A percentile compares a stretch with the other conserved stretches of the same genome.
Conservation (phyloP, 2,329 filamentous ascomycete species). For the Xylariales sp. region DNA sequence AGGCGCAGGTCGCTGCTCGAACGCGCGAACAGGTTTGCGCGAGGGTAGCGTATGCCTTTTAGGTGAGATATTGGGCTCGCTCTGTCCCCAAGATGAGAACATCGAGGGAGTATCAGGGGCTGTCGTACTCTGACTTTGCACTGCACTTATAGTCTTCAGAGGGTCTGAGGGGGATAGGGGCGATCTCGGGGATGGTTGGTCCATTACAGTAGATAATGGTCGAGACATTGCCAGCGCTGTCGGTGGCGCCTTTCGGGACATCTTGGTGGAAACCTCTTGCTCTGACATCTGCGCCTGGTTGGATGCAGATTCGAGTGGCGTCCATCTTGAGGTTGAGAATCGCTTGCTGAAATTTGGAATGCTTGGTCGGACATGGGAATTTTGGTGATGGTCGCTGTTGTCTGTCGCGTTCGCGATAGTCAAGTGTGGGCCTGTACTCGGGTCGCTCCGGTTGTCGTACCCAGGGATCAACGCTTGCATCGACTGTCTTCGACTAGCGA, state of each 20-base stretch:
- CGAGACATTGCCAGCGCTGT: constrained; percentile 43
- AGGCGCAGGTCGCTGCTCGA: too few species aligned
- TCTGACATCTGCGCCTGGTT: constrained; percentile 21
- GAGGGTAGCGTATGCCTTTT: constrained; percentile 4
- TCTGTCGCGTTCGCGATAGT: constrained; percentile 13
- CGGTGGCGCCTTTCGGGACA: constrained; percentile 35
- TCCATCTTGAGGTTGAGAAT: constrained; percentile 35
- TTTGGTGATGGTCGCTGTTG: constrained; percentile 23
- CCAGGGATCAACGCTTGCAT: constrained; percentile 42
- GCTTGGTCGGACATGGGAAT: constrained; percentile 16
- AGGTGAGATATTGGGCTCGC: not conserved
- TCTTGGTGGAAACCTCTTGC: constrained; percentile 20
- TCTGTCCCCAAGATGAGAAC: constrained; percentile 8
- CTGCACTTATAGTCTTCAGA: not conserved
- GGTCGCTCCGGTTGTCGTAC: constrained; percentile 33
- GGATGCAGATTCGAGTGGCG: constrained; percentile 12
- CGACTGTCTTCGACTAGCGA: constrained; percentile 46
- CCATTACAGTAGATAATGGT: constrained; percentile 50
- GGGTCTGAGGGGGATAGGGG: constrained; percentile 17
- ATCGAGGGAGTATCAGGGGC: constrained; percentile 5
- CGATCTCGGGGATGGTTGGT: constrained; percentile 43
- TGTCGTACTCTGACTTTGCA: not conserved
- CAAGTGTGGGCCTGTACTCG: constrained; percentile 22
- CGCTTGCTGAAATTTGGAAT: constrained; percentile 52
- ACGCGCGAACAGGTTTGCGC: constrained; percentile 3